These are phyloP conservation scores for Ophiostoma quercus DNA, from an alignment of 2,329 filamentous ascomycete species.

Conservation along the genomic window DNA sequence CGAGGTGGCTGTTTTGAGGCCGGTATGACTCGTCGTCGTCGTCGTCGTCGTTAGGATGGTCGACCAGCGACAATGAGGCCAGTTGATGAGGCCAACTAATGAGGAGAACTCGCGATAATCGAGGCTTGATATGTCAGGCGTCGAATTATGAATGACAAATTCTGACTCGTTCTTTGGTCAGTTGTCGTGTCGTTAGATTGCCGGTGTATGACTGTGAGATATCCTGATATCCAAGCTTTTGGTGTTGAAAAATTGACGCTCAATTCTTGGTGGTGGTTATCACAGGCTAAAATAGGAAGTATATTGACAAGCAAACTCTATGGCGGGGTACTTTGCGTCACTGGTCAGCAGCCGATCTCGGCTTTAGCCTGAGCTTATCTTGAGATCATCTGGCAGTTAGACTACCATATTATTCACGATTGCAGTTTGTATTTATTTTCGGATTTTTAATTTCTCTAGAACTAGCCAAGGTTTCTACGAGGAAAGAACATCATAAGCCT, in stretches of 20 bases:
- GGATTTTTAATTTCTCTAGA: not conserved
- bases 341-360: constrained; percentile 25
- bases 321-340: constrained; percentile 25
- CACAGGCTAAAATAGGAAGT: constrained; percentile 20
- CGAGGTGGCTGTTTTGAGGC: not conserved
- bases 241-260: constrained; percentile 20
- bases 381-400: not conserved
- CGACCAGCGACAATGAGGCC: not conserved
- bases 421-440: not conserved
- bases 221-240: constrained; percentile 1
- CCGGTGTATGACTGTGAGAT: not conserved
- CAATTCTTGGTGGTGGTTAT: not conserved
- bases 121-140: not conserved
- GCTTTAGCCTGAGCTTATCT: constrained; percentile 15
- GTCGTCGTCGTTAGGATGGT: not conserved
- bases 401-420: not conserved
- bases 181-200: not conserved
- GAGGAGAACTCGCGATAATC: not conserved
- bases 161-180: not conserved
- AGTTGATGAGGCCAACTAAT: too few species aligned
- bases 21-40: not conserved
- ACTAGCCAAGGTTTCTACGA: not conserved
- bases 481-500: not conserved
- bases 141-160: not conserved
- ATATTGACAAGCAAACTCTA: constrained; percentile 19